Base-by-base conservation (phyloP, 2,329 filamentous ascomycete species). In the Talaromyces sp. region DNA sequence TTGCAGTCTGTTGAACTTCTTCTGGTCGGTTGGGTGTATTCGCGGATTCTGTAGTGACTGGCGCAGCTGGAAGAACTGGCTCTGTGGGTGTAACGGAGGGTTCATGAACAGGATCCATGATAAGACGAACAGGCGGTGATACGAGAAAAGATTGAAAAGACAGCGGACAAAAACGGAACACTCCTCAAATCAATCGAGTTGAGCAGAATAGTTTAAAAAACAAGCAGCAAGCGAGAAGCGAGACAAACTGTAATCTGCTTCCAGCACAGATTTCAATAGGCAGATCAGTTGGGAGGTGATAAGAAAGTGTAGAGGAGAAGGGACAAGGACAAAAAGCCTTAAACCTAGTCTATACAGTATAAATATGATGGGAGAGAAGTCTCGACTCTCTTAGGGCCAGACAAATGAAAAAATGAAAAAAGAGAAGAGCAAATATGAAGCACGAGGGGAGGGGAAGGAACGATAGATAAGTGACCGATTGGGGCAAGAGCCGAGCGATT, bases 401-500 rank as follows among this genome's bases (percentile, higher is more conserved):
- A 48, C 15, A 33, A 48, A 48, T 7, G n/a, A 48, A 11, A 33
- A 15, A 28, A 31, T 1, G 3, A 46, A 15, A 17, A 53, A 57
- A 61, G 56, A 17, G 43, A 54, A 45, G 35, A 25, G 13, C 4
- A 61, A 54, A 36, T 36, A 51, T 13, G 56, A 45, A 15, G 50
- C 50, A 40, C 28, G 33, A 50, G 36, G 25, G 36, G 51, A 62
- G 63, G 56, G 59, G 63, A 53, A 60, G 33, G 37, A 59, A 59
- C 54, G 59, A 63, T 58, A 35, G 60, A 37, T 39, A 54, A 41
- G 54, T 35, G 28, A 33, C 28, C 33, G 43, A 46, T 46, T 48
- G 61, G 45, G 52, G 63, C n/a, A 48, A 46, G 28, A 62, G n/a
- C 43, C 28, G 43, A 64, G 53, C 40, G 60, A 61, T 55, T 56